Conservation (phyloP, 1,139 yeast genomes). For the Yamadazyma pseudoaaseri region DNA sequence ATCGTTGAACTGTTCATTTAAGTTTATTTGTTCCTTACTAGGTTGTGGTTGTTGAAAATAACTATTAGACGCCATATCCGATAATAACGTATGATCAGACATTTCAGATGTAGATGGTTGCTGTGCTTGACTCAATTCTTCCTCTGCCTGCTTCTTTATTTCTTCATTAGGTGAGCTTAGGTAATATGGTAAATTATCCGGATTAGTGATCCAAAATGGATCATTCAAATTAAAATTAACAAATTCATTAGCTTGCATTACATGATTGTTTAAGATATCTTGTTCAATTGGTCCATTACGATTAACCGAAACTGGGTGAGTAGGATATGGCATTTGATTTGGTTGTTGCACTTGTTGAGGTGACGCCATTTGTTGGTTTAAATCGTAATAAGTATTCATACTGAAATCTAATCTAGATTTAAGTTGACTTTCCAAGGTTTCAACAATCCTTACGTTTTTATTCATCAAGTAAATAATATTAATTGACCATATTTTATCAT, state of each 20-base stretch:
- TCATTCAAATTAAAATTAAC: constrained; percentile 32
- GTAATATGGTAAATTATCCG: constrained; percentile 40
- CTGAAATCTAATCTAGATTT: constrained; percentile 1
- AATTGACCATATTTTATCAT: constrained; percentile 35
- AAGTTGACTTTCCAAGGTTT: constrained; percentile 24
- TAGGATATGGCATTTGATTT: background rate
- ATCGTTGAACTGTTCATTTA: constrained; percentile 7
- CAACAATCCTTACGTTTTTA: constrained; percentile 31
- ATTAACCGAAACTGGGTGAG: background rate
- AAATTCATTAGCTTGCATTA: constrained; percentile 9
- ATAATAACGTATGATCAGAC: background rate
- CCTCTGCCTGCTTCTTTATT: constrained; percentile 8
- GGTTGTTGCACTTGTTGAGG: background rate
- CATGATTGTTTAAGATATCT: background rate
- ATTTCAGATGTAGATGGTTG: background rate
- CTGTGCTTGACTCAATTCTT: constrained; percentile 2
- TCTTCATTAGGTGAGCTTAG: constrained; percentile 38
- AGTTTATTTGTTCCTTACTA: constrained; percentile 2
- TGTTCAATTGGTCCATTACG: background rate
- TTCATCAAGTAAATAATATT: constrained; percentile 34
- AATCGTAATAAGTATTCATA: background rate
- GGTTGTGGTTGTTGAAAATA: constrained; percentile 11
- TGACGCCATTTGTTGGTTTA: background rate
- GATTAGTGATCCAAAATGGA: constrained; percentile 46
- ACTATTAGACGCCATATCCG: background rate